Evolutionary conservation across 2,329 filamentous ascomycete genomes (phyloP), one percentile per base, ranked within the genome.

Genomic region (Aspergillus pseudoviridinutans): DNA sequence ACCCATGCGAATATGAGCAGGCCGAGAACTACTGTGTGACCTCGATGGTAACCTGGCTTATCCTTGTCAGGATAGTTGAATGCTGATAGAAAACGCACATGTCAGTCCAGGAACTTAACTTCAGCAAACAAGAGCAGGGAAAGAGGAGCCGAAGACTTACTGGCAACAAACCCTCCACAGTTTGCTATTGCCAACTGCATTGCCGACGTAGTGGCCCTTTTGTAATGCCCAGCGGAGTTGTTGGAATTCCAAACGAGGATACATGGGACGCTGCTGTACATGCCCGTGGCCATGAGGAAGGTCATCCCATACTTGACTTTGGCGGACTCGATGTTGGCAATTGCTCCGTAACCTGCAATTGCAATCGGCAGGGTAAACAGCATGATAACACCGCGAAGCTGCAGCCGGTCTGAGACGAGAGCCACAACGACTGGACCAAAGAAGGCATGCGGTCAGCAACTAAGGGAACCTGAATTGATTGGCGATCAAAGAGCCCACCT

Each of bases 221-320:
- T 90, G 66, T 89, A 89, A 66, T 90, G 87, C 0, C 84, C 85
- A 0, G 86, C 85, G 0, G 82, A 85, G 67, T 89, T 89, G 67
- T 88, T 88, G 2, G 83, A 83, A 60, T 86, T 82, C 86, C 86
- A 89, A 1, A 82, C 85, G 9, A 89, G 73, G 3, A 87, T 81
- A 20, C 81, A 83, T 0, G 86, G 86, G 0, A 88, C 84, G 46
- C 82, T 84, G 49, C 80, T 78, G 66, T 87, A 89, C 67, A 87
- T 78, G 9, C 86, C 86, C 0, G 81, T 82, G 0, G 86, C 84
- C 84, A 88, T 87, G 54, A 89, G 74, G 64, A 86, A 87, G 0
- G 85, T 87, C 84, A 87, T 87, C 42, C 79, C 85, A 63, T 87
- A 88, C 53, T 84, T 82, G 4, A 82, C 77, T 1, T 79, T 76